Base-by-base conservation (phyloP, 176 grass and related monocot genomes). In the Triticum turgidum region DNA sequence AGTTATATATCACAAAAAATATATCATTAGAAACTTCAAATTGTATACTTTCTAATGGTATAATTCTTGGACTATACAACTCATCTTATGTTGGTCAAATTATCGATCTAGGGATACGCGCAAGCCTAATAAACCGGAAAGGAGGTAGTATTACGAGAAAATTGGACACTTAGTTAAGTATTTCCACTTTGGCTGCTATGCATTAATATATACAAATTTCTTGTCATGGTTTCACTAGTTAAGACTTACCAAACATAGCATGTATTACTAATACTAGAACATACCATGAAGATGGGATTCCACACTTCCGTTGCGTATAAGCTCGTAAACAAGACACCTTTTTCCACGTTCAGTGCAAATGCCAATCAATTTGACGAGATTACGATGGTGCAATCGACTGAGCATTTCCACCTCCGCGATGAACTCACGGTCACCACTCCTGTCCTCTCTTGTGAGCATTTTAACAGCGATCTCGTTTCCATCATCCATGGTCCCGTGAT, bases 221-320 rank as follows among this genome's bases (percentile, higher is more conserved):
- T 17, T 65, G 12, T 15, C 59, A 76, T 76, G 56, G 39, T 30
- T 75, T 66, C 13, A 59, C 80, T 11, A 17, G 34, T 76, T 58
- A 75, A 74, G 59, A 13, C 25, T 76, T 58, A 67, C 74, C 45
- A 67, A 81, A 17, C 29, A 64, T 38, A 51, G 27, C 27, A 30
- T 75, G 24, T 30, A 51, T 51, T 76, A 51, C 42, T 47, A 78
- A 70, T 83, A 82, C 65, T 78, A 69, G 56, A 79, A 66, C 70
- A 70, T 96, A 99, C 94, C 97, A 85, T 99, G 97, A 63, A 99
- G 94, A 85, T 99, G 97, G 14, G 97, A 99, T 72, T 99, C 97
- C 37, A 99, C 90, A 87, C 97, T 99, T 73, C 97, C 94, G 78
- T 96, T 96, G 72, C 83, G 89, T 64, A 99, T 86, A 87, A 99